Base-by-base conservation (phyloP, 1,139 yeast species). In the Magnusiomyces fungicola region DNA sequence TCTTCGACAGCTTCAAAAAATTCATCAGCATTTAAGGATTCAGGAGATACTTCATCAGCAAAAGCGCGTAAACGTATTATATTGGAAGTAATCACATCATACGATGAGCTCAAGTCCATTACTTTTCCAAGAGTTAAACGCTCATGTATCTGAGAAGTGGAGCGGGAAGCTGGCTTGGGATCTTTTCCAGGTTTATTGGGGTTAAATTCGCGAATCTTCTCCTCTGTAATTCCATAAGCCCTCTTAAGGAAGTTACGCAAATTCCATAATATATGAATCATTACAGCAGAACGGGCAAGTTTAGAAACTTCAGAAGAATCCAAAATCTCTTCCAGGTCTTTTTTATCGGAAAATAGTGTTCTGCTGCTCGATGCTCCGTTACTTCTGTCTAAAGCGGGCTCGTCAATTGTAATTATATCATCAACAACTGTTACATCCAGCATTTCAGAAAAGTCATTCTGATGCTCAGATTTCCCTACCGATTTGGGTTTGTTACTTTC, bases 91-190 rank as follows among this genome's bases (percentile, higher is more conserved):
- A 30, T 25, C 3, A 23, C 43, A 25, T 18, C 37, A 19, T 25
- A 36, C 9, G 22, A 6, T 10, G 23, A 24, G 21, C 37, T 25
- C 18, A 24, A 3, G 16, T 36, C 43, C 22, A 36, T 32, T 14
- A 14, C 12, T 14, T 27, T 36, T 72, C 59, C 63, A 65, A 59
- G 62, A 27, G 33, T 21, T 32, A 41, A 9, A 22, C 64, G 68
- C 45, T 50, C 50, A 25, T 47, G 30, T 3, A 29, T 30, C 21
- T 47, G 48, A n/a, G 43, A 33, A 12, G 46, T 19, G 12, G 40
- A 18, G 3, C 51, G 34, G 5, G 55, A 32, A 19, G 47, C 50
- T 3, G 50, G 53, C 25, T 52, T 51, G 14, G 51, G 42, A 22
- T 53, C 55, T 30, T 52, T 51, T 7, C 53, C 54, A 14, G 53